phyloP scores from a whole-genome alignment of 805 yeast genomes.

The Saturnispora dispora region DNA sequence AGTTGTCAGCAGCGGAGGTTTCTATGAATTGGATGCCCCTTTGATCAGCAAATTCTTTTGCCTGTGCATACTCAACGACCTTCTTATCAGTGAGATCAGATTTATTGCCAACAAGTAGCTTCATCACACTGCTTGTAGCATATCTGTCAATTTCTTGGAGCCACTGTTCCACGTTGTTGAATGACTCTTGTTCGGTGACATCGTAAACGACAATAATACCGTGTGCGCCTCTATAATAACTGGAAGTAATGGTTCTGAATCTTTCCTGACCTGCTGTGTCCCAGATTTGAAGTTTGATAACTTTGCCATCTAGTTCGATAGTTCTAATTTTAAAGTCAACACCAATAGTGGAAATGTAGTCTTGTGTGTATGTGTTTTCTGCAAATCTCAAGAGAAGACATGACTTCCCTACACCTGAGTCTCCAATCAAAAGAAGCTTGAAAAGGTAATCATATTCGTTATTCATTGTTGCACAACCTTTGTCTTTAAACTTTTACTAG shows the following conservation, averaged over 20 bases:
- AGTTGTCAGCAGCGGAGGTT: conserved; percentile 89
- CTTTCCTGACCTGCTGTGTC: conserved; percentile 99
- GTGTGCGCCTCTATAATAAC: conserved; percentile 97
- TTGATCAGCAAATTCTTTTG: conserved; percentile 96
- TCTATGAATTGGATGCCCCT: conserved; percentile 91
- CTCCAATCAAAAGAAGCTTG: conserved; percentile 91
- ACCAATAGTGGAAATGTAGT: conserved; percentile 95
- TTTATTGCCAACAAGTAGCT: conserved; percentile 92
- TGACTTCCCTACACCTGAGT: conserved; percentile 97
- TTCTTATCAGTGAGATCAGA: conserved; percentile 90
- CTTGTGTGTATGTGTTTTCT: conserved; percentile 94
- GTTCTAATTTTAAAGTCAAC: conserved; percentile 90
- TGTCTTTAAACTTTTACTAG: background rate
- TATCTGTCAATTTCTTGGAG: conserved; percentile 96
- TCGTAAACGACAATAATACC: conserved; percentile 97
- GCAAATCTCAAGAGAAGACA: conserved; percentile 92
- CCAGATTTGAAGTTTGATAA: conserved; percentile 97
- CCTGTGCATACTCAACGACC: conserved; percentile 91
- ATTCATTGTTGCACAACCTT: conserved; percentile 41
- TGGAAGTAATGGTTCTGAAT: conserved; percentile 93
- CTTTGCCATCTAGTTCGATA: conserved; percentile 91
- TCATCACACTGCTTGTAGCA: conserved; percentile 96
- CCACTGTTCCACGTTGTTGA: conserved; percentile 97
- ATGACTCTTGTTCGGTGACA: conserved; percentile 94
- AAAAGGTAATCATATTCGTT: conserved; percentile 97